phyloP scores from a whole-genome alignment of 257 asterid species.

The Solanum ossicruentum region DNA sequence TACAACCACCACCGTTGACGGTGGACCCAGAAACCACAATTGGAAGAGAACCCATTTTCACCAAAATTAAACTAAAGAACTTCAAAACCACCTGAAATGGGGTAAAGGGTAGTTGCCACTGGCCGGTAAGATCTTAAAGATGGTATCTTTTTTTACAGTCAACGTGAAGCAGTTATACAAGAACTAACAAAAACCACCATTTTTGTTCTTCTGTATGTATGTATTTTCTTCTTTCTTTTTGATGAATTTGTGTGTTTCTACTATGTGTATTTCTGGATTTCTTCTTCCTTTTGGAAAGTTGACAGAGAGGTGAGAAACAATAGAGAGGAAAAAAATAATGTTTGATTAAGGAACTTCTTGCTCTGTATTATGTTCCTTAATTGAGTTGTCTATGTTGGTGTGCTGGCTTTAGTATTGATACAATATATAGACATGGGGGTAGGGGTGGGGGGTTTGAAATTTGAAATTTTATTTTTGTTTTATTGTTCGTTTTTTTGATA shows the following conservation, averaged over 20 bases:
- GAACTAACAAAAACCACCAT: neutral
- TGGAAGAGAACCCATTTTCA: slow-evolving; percentile 21
- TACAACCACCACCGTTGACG: neutral
- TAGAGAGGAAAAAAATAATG: neutral
- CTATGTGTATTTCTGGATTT: neutral
- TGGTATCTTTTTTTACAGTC: neutral
- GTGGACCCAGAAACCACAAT: slow-evolving; percentile 7
- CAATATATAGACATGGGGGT: neutral
- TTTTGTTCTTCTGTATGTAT: neutral
- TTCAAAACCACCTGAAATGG: neutral
- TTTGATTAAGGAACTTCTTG: neutral
- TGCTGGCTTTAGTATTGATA: neutral
- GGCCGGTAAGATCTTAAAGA: neutral
- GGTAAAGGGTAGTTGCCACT: neutral
- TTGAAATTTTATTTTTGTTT: neutral
- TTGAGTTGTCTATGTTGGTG: neutral
- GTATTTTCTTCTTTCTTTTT: neutral
- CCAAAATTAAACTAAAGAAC: neutral
- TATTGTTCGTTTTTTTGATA: neutral
- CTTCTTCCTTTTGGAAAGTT: neutral
- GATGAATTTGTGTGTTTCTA: neutral
- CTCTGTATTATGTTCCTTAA: neutral
- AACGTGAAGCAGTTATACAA: neutral
- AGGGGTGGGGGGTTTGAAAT: too few relatives aligned
- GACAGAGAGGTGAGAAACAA: neutral